Base-by-base conservation (phyloP, 2,329 filamentous ascomycete species). In the Neophaeococcomyces mojaviensis region DNA sequence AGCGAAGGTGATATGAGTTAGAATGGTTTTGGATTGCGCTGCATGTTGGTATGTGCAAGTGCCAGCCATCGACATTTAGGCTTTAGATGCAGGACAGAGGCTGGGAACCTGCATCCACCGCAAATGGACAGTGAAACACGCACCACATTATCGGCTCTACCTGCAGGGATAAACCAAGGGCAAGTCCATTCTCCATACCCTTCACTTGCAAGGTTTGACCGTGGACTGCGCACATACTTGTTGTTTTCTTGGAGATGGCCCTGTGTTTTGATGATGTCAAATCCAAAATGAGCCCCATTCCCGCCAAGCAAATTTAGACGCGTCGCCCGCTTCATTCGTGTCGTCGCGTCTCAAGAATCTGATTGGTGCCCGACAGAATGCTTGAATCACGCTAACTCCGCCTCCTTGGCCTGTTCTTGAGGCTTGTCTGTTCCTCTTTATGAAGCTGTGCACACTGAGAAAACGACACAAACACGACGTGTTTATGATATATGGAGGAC, bases 11-110 rank as follows among this genome's bases (percentile, higher is more conserved):
- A 16, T 22, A 19, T 18, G 20, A 10, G 32, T 28, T 36, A 30
- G 32, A 36, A 15, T 37, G 19, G 19, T 12, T 26, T 9, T 28
- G 39, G 31, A 33, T 18, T 33, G 39, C 19, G 15, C 10, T 26
- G 39, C 30, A 28, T 43, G 28, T 10, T 24, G 28, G 30, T 34
- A 43, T 34, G 41, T 37, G 24, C 20, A 36, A 20, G 13, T 24
- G n/a, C 41, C 41, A 44, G 41, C 41, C 41, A 28, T 33, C 30
- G 7, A 13, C 13, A 44, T 44, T 44, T 44, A 44, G 33, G 37
- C 12, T 37, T 44, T 37, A 18, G 12, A 26, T 20, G 10, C 15
- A 22, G 8, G n/a, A 32, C 30, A 28, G 24, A 37, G 41, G 41
- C 41, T 44, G 41, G 41, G 32, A 37, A 37, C 2, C 15, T 24